These are phyloP conservation scores for Aspergillus caelatus DNA, from an alignment of 2,329 filamentous ascomycete species.

Conservation along the genomic window DNA sequence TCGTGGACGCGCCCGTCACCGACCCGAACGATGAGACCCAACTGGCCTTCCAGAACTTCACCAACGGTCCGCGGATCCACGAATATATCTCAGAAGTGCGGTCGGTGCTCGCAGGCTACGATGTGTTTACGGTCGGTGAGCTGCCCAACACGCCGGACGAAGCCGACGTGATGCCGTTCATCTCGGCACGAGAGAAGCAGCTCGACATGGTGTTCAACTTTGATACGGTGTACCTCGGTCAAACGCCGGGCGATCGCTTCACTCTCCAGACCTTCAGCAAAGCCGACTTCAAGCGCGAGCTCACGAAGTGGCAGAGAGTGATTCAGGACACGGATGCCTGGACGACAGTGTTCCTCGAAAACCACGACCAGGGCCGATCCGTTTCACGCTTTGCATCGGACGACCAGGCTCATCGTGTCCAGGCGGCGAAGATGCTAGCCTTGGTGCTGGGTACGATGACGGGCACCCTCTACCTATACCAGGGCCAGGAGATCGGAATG, in stretches of 20 bases:
- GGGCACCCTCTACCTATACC: constrained; percentile 68
- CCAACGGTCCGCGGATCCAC: constrained; percentile 63
- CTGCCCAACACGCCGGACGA: constrained; percentile 60
- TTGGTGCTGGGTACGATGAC: constrained; percentile 57
- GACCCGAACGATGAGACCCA: constrained; percentile 53
- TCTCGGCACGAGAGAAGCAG: too few relatives aligned
- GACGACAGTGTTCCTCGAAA: constrained; percentile 67
- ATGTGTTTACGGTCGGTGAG: constrained; percentile 62
- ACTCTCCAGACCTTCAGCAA: too few relatives aligned
- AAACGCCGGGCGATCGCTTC: constrained; percentile 58
- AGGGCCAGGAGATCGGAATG: constrained; percentile 71
- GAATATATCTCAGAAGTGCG: constrained; percentile 59
- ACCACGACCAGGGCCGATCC: constrained; percentile 65
- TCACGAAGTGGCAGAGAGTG: too few relatives aligned
- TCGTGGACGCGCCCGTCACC: constrained; percentile 49
- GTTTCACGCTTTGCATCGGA: constrained; percentile 59
- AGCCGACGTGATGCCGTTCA: too few relatives aligned
- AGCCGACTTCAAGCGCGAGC: too few relatives aligned
- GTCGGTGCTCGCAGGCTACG: constrained; percentile 58
- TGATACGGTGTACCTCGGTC: constrained; percentile 64
- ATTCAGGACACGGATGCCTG: constrained; percentile 62
- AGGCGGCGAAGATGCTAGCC: constrained; percentile 63
- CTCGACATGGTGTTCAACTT: constrained; percentile 77
- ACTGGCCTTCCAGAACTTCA: constrained; percentile 63
- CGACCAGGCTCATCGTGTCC: constrained; percentile 51